Evolutionary conservation across 2,329 filamentous ascomycete genomes (phyloP).

Genomic region (Aspergillus brunneoviolaceus): DNA sequence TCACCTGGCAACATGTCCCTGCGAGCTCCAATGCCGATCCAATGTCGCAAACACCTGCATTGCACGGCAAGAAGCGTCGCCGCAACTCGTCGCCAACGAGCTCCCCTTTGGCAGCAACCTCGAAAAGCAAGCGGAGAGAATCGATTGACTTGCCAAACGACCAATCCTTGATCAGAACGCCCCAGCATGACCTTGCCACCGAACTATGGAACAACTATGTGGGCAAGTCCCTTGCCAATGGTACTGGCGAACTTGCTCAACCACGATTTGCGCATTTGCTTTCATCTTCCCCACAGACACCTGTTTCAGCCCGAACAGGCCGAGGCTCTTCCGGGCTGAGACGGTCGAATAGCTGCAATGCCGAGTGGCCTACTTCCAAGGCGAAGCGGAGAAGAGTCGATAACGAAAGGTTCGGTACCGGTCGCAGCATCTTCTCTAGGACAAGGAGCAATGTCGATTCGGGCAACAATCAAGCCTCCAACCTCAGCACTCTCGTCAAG

Average conservation of each 20-base stretch:
- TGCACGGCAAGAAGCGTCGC: slow-evolving; percentile 62
- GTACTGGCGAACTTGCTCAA: slow-evolving; percentile 51
- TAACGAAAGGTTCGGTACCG: slow-evolving; percentile 45
- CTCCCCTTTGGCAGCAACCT: slow-evolving; percentile 57
- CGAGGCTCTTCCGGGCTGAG: slow-evolving; percentile 55
- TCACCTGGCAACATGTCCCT: slow-evolving; percentile 57
- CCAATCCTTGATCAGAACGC: slow-evolving; percentile 61
- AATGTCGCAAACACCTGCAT: slow-evolving; percentile 50
- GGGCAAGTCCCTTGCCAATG: slow-evolving; percentile 49
- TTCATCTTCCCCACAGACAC: slow-evolving; percentile 69
- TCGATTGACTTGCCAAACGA: slow-evolving; percentile 60
- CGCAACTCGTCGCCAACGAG: slow-evolving; percentile 72
- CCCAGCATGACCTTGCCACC: slow-evolving; percentile 68
- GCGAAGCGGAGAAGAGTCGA: slow-evolving; percentile 64
- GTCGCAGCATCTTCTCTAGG: slow-evolving; percentile 47
- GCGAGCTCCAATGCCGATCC: slow-evolving; percentile 43
- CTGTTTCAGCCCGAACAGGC: slow-evolving; percentile 45
- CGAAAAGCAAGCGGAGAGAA: slow-evolving; percentile 39
- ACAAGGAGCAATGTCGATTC: slow-evolving; percentile 41
- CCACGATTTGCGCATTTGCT: slow-evolving; percentile 64
- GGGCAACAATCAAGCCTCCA: slow-evolving; percentile 44
- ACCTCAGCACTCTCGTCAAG: slow-evolving; percentile 61
- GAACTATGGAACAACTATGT: slow-evolving; percentile 78
- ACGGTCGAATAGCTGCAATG: slow-evolving; percentile 67
- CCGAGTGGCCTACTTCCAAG: slow-evolving; percentile 63